These are phyloP conservation scores for Lasiosphaeris hirsuta DNA, from an alignment of 495 filamentous ascomycete species.

Conservation along the genomic window DNA sequence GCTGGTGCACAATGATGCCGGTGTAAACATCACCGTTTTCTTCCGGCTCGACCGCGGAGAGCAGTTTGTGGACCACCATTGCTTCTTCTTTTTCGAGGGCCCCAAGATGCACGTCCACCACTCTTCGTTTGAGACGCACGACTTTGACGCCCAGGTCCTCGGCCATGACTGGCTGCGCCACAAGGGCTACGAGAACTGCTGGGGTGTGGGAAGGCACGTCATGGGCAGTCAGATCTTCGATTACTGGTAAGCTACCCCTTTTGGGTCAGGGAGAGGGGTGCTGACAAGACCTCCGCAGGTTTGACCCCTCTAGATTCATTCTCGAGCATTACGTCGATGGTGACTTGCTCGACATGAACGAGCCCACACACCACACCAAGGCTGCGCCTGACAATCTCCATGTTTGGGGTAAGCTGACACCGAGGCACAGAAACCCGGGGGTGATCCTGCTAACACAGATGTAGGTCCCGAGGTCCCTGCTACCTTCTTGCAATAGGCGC, in stretches of 20 bases:
- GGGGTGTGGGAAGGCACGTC: slow-evolving; percentile 70
- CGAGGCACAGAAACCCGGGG: neutral
- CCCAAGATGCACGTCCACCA: slow-evolving; percentile 64
- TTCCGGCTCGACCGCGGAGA: slow-evolving; percentile 61
- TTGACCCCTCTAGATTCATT: slow-evolving; percentile 60
- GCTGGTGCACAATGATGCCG: slow-evolving; percentile 48
- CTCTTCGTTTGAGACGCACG: slow-evolving; percentile 69
- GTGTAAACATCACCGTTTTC: slow-evolving; percentile 57
- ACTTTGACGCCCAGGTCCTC: slow-evolving; percentile 70
- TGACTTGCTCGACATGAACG: slow-evolving; percentile 61
- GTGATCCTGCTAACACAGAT: neutral
- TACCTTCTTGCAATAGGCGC: slow-evolving; percentile 9
- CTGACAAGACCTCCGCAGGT: slow-evolving; percentile 29
- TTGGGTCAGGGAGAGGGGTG: neutral
- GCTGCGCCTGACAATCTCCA: slow-evolving; percentile 43
- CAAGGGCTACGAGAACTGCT: slow-evolving; percentile 63
- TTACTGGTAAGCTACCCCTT: slow-evolving; percentile 51
- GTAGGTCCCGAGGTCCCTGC: slow-evolving; percentile 9
- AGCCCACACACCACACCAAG: slow-evolving; percentile 46
- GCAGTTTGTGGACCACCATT: slow-evolving; percentile 65
- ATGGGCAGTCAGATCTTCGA: slow-evolving; percentile 66
- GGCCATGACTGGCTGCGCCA: slow-evolving; percentile 68
- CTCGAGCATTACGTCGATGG: slow-evolving; percentile 69
- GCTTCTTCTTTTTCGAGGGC: slow-evolving; percentile 61
- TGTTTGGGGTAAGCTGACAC: slow-evolving; percentile 45